A percentile compares a stretch with the other conserved stretches of the same genome.
These are phyloP conservation scores for Saprolegnia parasitica DNA, from an alignment of 352 stramenopile species.

Conservation along the genomic window DNA sequence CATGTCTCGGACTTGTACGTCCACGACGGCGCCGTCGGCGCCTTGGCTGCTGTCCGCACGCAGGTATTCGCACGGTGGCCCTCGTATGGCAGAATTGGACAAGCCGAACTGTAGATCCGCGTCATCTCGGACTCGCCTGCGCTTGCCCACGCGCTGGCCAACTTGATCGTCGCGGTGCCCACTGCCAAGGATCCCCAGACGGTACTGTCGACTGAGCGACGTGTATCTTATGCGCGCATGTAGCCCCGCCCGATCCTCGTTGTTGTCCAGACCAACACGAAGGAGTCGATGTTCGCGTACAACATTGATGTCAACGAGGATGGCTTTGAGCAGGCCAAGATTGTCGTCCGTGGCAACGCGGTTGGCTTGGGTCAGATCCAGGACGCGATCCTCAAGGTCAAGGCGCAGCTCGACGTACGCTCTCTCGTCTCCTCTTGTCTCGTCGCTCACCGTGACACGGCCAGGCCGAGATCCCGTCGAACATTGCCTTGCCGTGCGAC, in stretches of 20 bases:
- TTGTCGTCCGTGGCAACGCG: constrained; percentile 56
- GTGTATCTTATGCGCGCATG: constrained; percentile 34
- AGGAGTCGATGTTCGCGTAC: constrained; percentile 58
- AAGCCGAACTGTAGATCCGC: constrained; percentile 30
- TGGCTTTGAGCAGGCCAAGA: constrained; percentile 23
- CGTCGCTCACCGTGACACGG: constrained; percentile 46
- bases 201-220: background rate
- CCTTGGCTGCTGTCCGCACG: constrained; percentile 67
- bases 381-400: constrained; percentile 54
- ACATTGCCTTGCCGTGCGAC: constrained; percentile 30
- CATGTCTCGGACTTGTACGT: constrained; percentile 54
- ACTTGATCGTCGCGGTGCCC: constrained; percentile 44
- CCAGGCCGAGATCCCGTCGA: constrained; percentile 46
- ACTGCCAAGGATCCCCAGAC: constrained; percentile 17
- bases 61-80: constrained; percentile 68
- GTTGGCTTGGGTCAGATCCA: constrained; percentile 51
- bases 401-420: constrained; percentile 65
- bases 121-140: constrained; percentile 76
- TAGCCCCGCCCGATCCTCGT: constrained; percentile 68
- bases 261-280: constrained; percentile 63
- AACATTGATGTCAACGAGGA: constrained; percentile 25
- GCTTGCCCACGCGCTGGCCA: constrained; percentile 65
- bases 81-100: constrained; percentile 33
- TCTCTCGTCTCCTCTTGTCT: constrained; percentile 54
- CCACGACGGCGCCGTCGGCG: constrained; percentile 71